phyloP scores from a whole-genome alignment of 495 filamentous ascomycete genomes.

The Xylaria bambusicola region DNA sequence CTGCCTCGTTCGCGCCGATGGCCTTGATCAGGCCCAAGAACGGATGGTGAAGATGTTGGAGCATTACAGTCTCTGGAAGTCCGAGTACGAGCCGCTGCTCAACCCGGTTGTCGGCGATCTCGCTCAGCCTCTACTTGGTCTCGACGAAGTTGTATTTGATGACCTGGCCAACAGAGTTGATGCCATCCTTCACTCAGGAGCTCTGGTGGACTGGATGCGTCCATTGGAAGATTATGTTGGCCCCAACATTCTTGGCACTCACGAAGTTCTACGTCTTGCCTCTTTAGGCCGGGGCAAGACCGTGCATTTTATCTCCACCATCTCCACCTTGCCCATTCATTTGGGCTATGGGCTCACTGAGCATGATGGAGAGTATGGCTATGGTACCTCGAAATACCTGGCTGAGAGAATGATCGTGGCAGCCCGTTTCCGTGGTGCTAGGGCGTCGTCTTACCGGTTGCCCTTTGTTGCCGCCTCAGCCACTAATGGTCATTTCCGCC shows the following conservation, averaged over 20 bases:
- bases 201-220: slow-evolving; percentile 40
- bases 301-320: slow-evolving; percentile 36
- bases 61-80: slow-evolving; percentile 29
- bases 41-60: slow-evolving; percentile 25
- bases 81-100: slow-evolving; percentile 24
- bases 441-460: slow-evolving; percentile 32
- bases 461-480: slow-evolving; percentile 36
- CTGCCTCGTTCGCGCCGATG: slow-evolving; percentile 33
- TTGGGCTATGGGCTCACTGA: slow-evolving; percentile 27
- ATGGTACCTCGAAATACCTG: slow-evolving; percentile 37
- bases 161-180: slow-evolving; percentile 31
- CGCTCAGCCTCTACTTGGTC: slow-evolving; percentile 31
- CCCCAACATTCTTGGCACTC: slow-evolving; percentile 37
- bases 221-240: slow-evolving; percentile 36
- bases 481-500: slow-evolving; percentile 33
- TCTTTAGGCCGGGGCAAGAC: slow-evolving; percentile 31
- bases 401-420: slow-evolving; percentile 33
- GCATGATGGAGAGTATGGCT: slow-evolving; percentile 33
- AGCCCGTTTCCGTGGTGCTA: slow-evolving; percentile 36
- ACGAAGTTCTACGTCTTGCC: slow-evolving; percentile 39
- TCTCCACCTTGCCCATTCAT: slow-evolving; percentile 34
- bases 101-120: slow-evolving; percentile 30
- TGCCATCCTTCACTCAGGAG: slow-evolving; percentile 34
- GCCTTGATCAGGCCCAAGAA: slow-evolving; percentile 13
- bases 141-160: slow-evolving; percentile 25